phyloP scores from a whole-genome alignment of 768 basidiomycete genomes.

The Collybia mongolica region DNA sequence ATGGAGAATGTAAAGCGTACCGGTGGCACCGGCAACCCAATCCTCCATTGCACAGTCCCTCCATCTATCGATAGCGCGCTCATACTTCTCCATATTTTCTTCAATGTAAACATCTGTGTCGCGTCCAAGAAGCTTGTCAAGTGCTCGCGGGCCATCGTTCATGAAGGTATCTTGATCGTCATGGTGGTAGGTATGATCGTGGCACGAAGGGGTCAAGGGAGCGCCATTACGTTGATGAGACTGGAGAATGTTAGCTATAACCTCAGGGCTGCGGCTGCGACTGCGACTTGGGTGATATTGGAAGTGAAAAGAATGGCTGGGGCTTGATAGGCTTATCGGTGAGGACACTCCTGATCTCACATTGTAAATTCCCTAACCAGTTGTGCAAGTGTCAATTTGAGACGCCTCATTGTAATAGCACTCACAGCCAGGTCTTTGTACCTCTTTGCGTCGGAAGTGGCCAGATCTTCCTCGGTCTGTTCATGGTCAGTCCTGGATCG shows the following conservation, averaged over 20 bases:
- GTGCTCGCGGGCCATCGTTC: slow-evolving; percentile 12
- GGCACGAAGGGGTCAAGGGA: slow-evolving; percentile 1
- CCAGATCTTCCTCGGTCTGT: slow-evolving; percentile 1
- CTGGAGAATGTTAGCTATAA: not conserved
- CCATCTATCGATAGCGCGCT: slow-evolving; percentile 45
- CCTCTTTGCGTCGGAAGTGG: not conserved
- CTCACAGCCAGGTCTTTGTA: too few species aligned
- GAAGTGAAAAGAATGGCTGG: slow-evolving; percentile 3
- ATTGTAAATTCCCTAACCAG: slow-evolving; percentile 7
- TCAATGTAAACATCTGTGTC: slow-evolving; percentile 43
- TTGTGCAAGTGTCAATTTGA: not conserved
- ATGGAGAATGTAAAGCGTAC: slow-evolving; percentile 23
- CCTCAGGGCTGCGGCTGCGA: slow-evolving; percentile 3
- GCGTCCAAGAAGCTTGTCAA: slow-evolving; percentile 39
- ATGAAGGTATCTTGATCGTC: not conserved
- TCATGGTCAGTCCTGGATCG: slow-evolving; percentile 1
- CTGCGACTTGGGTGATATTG: not conserved
- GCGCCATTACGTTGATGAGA: slow-evolving; percentile 6
- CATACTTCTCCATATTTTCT: slow-evolving; percentile 41
- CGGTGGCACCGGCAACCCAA: slow-evolving; percentile 54
- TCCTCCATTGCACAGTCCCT: slow-evolving; percentile 47
- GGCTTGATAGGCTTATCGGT: slow-evolving; percentile 5
- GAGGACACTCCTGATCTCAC: slow-evolving; percentile 1
- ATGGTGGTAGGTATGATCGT: not conserved
- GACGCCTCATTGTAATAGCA: too few species aligned